These are phyloP conservation scores for Hypomyces rosellus DNA, from an alignment of 2,329 filamentous ascomycete species.

Conservation along the genomic window DNA sequence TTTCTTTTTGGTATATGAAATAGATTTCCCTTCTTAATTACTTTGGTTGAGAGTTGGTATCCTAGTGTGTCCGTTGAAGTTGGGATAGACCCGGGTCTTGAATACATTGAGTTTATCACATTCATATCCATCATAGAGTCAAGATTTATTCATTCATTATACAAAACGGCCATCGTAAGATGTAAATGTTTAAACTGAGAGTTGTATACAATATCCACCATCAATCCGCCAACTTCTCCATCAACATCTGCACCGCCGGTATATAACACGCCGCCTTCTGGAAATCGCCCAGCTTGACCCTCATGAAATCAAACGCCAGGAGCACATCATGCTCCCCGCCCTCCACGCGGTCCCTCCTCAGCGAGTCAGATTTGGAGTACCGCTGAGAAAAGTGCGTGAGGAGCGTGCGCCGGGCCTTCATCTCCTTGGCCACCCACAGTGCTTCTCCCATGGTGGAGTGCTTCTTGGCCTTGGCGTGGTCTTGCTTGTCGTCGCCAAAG, in stretches of 20 bases:
- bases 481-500: constrained; percentile 77
- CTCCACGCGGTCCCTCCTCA: constrained; percentile 28
- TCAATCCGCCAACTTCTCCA: constrained; percentile 34
- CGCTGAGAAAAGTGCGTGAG: constrained; percentile 94
- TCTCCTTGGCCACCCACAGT: constrained; percentile 65
- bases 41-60: too few relatives aligned
- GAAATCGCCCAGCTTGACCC: constrained; percentile 64
- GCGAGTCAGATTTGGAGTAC: constrained; percentile 61
- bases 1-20: too few relatives aligned
- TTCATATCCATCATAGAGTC: too few relatives aligned
- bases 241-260: constrained; percentile 47
- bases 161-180: too few relatives aligned
- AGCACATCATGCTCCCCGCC: constrained; percentile 42
- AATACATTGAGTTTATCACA: too few relatives aligned
- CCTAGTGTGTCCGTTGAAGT: too few relatives aligned
- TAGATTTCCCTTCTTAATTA: too few relatives aligned
- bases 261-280: constrained; percentile 57
- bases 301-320: constrained; percentile 76
- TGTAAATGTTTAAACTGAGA: too few relatives aligned
- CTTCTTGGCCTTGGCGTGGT: constrained; percentile 79
- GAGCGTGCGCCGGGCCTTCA: constrained; percentile 74
- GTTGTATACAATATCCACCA: too few relatives aligned
- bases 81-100: too few relatives aligned
- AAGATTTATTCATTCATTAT: too few relatives aligned
- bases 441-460: constrained; percentile 88